Evolutionary conservation across 371 early-diverging fungal species (phyloP).

Genomic region (Zancudomyces culisetae): DNA sequence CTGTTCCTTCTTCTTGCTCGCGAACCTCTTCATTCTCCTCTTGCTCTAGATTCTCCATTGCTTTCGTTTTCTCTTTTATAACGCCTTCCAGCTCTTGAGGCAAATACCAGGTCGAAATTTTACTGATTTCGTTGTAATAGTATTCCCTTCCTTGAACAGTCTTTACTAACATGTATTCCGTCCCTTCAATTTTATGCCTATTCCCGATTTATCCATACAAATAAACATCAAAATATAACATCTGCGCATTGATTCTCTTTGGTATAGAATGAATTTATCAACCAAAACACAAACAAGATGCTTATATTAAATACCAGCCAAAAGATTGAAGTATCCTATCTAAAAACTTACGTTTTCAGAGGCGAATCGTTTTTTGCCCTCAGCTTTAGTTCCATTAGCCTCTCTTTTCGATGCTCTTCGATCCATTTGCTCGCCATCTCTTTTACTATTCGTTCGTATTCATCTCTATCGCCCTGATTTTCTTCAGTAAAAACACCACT

Average conservation of each 20-base stretch:
- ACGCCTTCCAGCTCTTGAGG: background rate
- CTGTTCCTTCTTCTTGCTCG: slow-evolving; percentile 11
- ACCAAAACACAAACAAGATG: no score
- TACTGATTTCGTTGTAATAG: background rate
- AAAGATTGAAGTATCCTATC: no score
- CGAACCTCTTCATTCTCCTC: slow-evolving; percentile 1
- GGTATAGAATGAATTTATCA: background rate
- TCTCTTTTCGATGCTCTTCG: background rate
- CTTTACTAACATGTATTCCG: background rate
- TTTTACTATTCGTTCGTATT: background rate
- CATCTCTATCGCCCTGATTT: no score
- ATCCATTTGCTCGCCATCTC: background rate
- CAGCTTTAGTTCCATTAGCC: background rate
- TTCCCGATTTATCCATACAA: background rate
- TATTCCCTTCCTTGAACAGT: background rate
- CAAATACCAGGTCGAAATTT: slow-evolving; percentile 1
- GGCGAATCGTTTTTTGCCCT: background rate
- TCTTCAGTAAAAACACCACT: no score
- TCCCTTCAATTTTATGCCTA: background rate
- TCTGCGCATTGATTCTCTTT: background rate
- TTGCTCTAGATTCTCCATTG: background rate
- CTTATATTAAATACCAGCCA: no score
- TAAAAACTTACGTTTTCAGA: background rate
- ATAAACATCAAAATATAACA: background rate
- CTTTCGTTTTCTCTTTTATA: background rate